Base-by-base conservation (phyloP, 208 protist genomes). In the Acanthamoeba royreba region DNA sequence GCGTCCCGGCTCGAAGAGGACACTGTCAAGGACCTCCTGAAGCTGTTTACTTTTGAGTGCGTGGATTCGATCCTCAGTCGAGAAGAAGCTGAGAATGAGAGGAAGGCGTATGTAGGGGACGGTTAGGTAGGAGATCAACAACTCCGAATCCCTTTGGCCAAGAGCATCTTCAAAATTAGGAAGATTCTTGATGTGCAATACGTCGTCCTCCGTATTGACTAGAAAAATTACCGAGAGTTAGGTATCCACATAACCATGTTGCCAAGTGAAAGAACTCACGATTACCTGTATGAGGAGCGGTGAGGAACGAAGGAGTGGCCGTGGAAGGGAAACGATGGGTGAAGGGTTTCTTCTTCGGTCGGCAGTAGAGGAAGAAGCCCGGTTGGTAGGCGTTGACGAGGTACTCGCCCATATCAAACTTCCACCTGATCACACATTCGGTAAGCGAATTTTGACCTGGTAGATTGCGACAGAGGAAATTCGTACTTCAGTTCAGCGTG, bases 1-100 rank as follows among this genome's bases (percentile, higher is more conserved):
- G 28, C 93, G 90, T 8, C 96, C 97, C 22, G 98, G 98, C 94
- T 99, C 98, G 88, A 99, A 99, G 53, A 99, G 85, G 4, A 97
- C 96, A 9, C 96, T 95, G 31, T 98, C 98, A 40, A 99, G 95
- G 28, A 99, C 87, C n/a, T 94, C 77, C 89, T 95, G 96, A 93
- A 97, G 89, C 88, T 69, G 33, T 38, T 38, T 46, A 55, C 49
- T 61, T 38, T 79, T 42, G 35, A 97, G 94, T 38, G 88, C 13
- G 93, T 97, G 96, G 85, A 98, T 93, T 69, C 98, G 97, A 94
- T 98, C 97, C 91, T 98, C 95, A 40, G 96, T 97, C 45, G 97
- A 92, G 93, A 98, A 98, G 95, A 98, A 98, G 87, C 97, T 95
- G 38, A 98, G 95, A 28, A 98, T 91, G 15, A 98, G 94, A 9